A percentile compares a stretch with the other conserved stretches of the same genome.
Evolutionary conservation across 2,329 filamentous ascomycete genomes (phyloP).

Genomic region (Biscogniauxia marginata): DNA sequence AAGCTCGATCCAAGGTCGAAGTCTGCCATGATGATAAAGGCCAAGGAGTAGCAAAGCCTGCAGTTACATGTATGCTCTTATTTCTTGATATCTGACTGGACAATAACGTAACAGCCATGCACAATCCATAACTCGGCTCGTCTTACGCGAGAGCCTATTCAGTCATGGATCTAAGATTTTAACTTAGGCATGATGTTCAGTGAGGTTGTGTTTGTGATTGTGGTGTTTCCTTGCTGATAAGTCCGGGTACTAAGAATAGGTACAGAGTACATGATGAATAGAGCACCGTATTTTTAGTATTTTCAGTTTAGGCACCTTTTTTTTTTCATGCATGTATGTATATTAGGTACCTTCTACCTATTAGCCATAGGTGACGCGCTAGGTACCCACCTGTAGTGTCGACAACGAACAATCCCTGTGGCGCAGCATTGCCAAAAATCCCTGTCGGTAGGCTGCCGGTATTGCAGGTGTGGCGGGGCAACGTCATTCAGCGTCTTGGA

Average conservation of each 20-base stretch:
- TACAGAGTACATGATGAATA: too few relatives aligned
- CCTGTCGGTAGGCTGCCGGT: not conserved
- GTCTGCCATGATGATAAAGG: slow-evolving; percentile 47
- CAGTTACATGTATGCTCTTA: not conserved
- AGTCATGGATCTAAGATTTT: not conserved
- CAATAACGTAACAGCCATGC: slow-evolving; percentile 19
- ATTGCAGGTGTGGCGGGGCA: not conserved
- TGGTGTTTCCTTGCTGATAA: too few relatives aligned
- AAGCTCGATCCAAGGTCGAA: slow-evolving; percentile 57
- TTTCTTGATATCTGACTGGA: slow-evolving; percentile 7
- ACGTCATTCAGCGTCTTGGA: not conserved
- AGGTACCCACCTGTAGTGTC: too few relatives aligned
- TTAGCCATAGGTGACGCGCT: too few relatives aligned
- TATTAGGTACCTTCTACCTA: too few relatives aligned
- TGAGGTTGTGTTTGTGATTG: not conserved
- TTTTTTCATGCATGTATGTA: too few relatives aligned
- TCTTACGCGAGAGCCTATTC: not conserved
- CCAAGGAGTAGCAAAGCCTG: slow-evolving; percentile 5
- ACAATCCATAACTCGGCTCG: slow-evolving; percentile 2
- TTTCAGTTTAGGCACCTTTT: too few relatives aligned
- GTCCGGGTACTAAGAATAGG: too few relatives aligned
- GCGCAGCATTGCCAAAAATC: too few relatives aligned
- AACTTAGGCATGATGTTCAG: not conserved
- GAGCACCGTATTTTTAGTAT: too few relatives aligned
- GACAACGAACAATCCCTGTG: too few relatives aligned